phyloP scores from a whole-genome alignment of 2,329 filamentous ascomycete species.

The Calonectria henricotiae region DNA sequence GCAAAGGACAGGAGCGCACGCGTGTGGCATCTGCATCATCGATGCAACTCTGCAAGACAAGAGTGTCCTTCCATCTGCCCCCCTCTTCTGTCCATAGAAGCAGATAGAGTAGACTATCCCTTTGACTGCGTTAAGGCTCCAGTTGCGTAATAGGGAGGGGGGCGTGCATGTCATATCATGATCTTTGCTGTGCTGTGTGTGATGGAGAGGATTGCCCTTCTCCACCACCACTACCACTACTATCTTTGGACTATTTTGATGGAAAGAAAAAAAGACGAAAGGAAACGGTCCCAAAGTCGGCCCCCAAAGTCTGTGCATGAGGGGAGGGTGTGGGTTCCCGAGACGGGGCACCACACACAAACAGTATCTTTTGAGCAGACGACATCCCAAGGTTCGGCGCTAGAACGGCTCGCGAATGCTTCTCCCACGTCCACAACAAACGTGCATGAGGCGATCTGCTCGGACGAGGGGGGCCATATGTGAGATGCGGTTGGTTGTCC shows the following conservation, averaged over 20 bases:
- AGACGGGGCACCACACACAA: conserved; percentile 13
- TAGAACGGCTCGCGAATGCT: conserved; percentile 47
- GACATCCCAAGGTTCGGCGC: conserved; percentile 46
- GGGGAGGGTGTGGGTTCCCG: conserved; percentile 22
- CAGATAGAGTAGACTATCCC: background rate
- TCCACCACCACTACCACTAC: background rate
- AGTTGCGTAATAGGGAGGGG: conserved; percentile 18
- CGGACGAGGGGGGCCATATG: background rate
- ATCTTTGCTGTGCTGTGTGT: background rate
- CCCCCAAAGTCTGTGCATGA: conserved; percentile 21
- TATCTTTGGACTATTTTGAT: background rate
- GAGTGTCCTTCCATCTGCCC: background rate
- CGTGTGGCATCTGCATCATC: conserved; percentile 22
- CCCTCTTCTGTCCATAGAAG: background rate
- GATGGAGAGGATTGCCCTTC: background rate
- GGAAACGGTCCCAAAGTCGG: conserved; percentile 10
- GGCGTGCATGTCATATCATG: conserved; percentile 17
- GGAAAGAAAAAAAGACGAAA: background rate
- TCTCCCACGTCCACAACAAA: conserved; percentile 31
- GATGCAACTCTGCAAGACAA: conserved; percentile 19
- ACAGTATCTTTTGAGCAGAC: background rate
- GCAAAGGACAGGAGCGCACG: conserved; percentile 8
- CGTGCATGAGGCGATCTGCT: conserved; percentile 30
- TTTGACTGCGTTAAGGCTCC: no score
- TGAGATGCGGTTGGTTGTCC: conserved; percentile 20